Percentiles rank a stretch among this genome's conserved stretches.
Evolutionary conservation across 768 basidiomycete genomes (phyloP).

Genomic region (Boletus reticuloceps): DNA sequence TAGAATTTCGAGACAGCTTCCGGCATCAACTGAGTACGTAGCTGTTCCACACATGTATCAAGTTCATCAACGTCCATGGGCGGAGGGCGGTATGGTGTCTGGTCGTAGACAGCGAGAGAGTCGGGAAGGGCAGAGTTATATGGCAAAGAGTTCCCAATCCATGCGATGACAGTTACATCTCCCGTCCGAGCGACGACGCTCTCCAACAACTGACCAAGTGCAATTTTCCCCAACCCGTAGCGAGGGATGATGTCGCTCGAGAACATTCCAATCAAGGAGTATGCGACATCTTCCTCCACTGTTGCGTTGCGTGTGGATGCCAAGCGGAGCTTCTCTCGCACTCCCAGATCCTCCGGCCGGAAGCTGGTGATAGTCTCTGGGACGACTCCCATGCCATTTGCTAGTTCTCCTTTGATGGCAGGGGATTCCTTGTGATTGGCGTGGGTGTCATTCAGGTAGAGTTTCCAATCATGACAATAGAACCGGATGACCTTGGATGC

Average conservation of each 20-base stretch:
- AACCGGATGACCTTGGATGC: slow-evolving; percentile 11
- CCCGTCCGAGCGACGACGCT: slow-evolving; percentile 2
- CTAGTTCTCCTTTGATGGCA: slow-evolving; percentile 6
- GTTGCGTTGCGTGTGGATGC: slow-evolving; percentile 4
- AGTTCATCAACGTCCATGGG: neutral
- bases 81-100: neutral
- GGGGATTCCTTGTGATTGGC: slow-evolving; percentile 11
- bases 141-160: slow-evolving; percentile 2
- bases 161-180: slow-evolving; percentile 6
- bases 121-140: slow-evolving; percentile 10
- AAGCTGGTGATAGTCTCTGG: neutral
- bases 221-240: slow-evolving; percentile 1
- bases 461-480: slow-evolving; percentile 7
- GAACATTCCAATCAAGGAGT: slow-evolving; percentile 12
- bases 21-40: neutral
- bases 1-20: neutral
- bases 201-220: slow-evolving; percentile 5
- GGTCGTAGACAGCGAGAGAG: neutral
- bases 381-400: slow-evolving; percentile 2
- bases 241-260: slow-evolving; percentile 1
- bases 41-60: neutral
- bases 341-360: neutral
- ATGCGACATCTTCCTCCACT: slow-evolving; percentile 8
- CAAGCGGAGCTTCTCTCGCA: slow-evolving; percentile 8
- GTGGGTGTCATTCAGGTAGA: slow-evolving; percentile 1